Evolutionary conservation across 1,284 basidiomycete genomes (phyloP).

Genomic region (Trametes sp.): DNA sequence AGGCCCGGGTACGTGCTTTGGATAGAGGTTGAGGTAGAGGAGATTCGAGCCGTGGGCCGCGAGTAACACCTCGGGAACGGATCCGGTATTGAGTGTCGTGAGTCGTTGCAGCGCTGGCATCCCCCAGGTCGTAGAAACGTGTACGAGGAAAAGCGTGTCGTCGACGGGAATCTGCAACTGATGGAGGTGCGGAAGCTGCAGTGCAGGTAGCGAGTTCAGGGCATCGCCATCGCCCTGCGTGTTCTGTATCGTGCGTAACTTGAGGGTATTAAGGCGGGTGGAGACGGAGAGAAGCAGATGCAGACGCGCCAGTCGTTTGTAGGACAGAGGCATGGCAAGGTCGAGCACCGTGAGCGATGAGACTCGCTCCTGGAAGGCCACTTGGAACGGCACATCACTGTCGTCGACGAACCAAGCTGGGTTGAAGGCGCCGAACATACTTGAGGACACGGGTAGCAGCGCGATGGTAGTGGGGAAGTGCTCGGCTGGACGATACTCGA

Average conservation of each 20-base stretch:
- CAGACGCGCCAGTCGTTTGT: not conserved
- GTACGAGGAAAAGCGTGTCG: not conserved
- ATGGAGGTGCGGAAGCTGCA: not conserved
- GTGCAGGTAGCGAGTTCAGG: not conserved
- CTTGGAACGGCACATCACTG: not conserved
- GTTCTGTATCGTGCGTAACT: not conserved
- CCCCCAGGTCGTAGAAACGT: slow-evolving; percentile 8
- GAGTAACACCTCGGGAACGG: slow-evolving; percentile 12
- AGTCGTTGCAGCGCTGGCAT: slow-evolving; percentile 15
- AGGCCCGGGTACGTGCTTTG: not conserved
- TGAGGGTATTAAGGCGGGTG: slow-evolving; percentile 6
- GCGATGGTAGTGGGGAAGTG: slow-evolving; percentile 12
- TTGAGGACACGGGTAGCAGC: not conserved
- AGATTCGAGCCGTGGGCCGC: slow-evolving; percentile 15
- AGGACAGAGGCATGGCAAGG: slow-evolving; percentile 15
- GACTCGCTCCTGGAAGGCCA: not conserved
- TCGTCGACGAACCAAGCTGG: slow-evolving; percentile 17
- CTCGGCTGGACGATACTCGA: slow-evolving; percentile 13
- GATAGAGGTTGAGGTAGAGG: slow-evolving; percentile 22
- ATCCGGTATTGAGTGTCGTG: not conserved
- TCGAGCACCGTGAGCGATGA: slow-evolving; percentile 19
- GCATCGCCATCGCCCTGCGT: not conserved
- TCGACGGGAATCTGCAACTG: slow-evolving; percentile 15
- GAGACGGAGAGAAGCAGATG: slow-evolving; percentile 16
- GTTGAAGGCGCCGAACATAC: slow-evolving; percentile 12